Conservation (phyloP, 495 filamentous ascomycete genomes). For the Aspergillus saccharolyticus region DNA sequence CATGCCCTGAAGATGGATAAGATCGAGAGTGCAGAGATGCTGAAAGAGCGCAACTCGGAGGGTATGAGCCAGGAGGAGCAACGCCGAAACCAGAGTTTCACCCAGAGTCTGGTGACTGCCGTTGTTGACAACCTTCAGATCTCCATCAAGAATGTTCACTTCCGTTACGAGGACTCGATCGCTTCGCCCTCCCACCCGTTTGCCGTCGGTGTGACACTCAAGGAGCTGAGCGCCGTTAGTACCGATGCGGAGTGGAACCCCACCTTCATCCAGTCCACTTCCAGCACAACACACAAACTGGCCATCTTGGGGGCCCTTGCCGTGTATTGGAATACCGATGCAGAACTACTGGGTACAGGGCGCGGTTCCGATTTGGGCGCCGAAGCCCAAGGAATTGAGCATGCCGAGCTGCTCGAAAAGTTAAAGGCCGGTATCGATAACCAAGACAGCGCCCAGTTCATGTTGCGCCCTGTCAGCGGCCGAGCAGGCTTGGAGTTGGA, state of each 20-base stretch:
- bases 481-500: constrained; percentile 88
- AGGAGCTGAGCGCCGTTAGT: constrained; percentile 93
- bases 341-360: constrained; percentile 72
- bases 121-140: constrained; percentile 98
- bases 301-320: constrained; percentile 82
- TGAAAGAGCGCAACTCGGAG: constrained; percentile 87
- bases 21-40: constrained; percentile 86
- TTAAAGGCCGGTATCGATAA: constrained; percentile 73
- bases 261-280: constrained; percentile 85
- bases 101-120: constrained; percentile 86
- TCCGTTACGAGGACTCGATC: constrained; percentile 96
- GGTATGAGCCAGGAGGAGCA: constrained; percentile 92
- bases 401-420: constrained; percentile 68
- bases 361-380: constrained; percentile 54
- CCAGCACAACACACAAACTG: constrained; percentile 80
- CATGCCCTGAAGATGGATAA: constrained; percentile 96
- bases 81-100: constrained; percentile 94
- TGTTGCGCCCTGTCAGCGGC: constrained; percentile 90
- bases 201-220: constrained; percentile 81
- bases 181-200: constrained; percentile 94
- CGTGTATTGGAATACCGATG: constrained; percentile 97
- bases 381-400: constrained; percentile 60
- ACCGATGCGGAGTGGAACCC: constrained; percentile 91
- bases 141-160: constrained; percentile 94
- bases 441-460: constrained; percentile 79